phyloP scores from a whole-genome alignment of 1,284 basidiomycete genomes.

The Kalmanozyma brasiliensis region DNA sequence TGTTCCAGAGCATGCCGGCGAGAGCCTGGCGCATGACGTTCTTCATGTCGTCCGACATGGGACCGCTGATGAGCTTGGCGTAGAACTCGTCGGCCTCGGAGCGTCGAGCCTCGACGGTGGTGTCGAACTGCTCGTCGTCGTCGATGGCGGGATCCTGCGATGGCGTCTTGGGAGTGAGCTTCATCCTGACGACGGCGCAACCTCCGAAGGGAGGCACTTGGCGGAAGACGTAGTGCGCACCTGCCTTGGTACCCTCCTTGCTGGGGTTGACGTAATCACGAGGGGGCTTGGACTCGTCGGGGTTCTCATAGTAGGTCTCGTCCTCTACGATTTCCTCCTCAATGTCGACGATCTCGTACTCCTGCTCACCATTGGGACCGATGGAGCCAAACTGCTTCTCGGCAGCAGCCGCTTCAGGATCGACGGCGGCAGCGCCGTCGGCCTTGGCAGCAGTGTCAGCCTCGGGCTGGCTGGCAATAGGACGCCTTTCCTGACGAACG shows the following conservation, averaged over 20 bases:
- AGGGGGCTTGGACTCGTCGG: slow-evolving; percentile 47
- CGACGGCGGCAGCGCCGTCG: slow-evolving; percentile 43
- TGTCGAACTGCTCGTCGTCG: slow-evolving; percentile 91
- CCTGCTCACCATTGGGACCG: slow-evolving; percentile 32
- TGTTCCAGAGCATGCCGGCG: slow-evolving; percentile 97
- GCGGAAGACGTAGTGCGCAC: slow-evolving; percentile 87
- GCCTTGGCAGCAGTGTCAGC: slow-evolving; percentile 38
- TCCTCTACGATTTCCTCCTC: slow-evolving; percentile 65
- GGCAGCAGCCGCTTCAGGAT: slow-evolving; percentile 36
- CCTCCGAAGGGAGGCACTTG: slow-evolving; percentile 90
- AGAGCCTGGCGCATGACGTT: slow-evolving; percentile 98
- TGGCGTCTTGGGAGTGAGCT: slow-evolving; percentile 82
- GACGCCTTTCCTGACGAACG: slow-evolving; percentile 37
- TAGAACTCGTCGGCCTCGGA: slow-evolving; percentile 97
- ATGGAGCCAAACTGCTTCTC: slow-evolving; percentile 44
- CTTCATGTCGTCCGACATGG: slow-evolving; percentile 88
- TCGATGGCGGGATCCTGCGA: slow-evolving; percentile 81
- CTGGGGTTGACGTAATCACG: slow-evolving; percentile 79
- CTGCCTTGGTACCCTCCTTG: slow-evolving; percentile 88
- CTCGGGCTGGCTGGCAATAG: slow-evolving; percentile 32
- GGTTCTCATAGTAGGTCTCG: slow-evolving; percentile 58
- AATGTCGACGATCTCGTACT: slow-evolving; percentile 56
- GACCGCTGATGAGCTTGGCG: slow-evolving; percentile 74
- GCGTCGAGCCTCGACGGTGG: slow-evolving; percentile 79
- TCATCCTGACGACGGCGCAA: slow-evolving; percentile 92